These are phyloP conservation scores for Colletotrichum ledebouriae DNA, from an alignment of 2,329 filamentous ascomycete genomes.

Conservation along the genomic window DNA sequence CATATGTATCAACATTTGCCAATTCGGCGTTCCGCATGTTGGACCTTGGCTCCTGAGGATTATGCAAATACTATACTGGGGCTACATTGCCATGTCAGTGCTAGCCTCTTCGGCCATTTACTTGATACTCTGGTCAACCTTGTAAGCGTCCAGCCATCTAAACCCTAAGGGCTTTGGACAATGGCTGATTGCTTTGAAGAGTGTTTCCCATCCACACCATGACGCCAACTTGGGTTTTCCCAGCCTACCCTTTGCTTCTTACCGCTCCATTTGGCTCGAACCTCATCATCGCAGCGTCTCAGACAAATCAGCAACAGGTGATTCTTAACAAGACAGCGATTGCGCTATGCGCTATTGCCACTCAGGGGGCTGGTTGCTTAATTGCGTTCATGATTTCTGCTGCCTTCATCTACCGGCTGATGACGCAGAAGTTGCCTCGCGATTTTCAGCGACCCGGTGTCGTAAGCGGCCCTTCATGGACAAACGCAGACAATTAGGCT, in stretches of 20 bases:
- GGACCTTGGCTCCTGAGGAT: conserved; percentile 71
- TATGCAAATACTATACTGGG: conserved; percentile 80
- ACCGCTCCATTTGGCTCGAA: conserved; percentile 79
- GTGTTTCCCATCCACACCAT: conserved; percentile 80
- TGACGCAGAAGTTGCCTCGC: conserved; percentile 87
- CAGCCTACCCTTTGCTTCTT: conserved; percentile 84
- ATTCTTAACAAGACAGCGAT: conserved; percentile 60
- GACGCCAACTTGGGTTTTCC: conserved; percentile 92
- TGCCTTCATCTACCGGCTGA: conserved; percentile 86
- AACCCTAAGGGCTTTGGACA: not conserved
- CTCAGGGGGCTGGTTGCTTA: conserved; percentile 68
- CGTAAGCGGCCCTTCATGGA: conserved; percentile 49
- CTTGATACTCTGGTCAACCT: conserved; percentile 76
- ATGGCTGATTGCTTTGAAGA: conserved; percentile 48
- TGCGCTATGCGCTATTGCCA: conserved; percentile 62
- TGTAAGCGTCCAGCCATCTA: conserved; percentile 53
- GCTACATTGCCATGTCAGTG: conserved; percentile 77
- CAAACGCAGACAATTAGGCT: not conserved
- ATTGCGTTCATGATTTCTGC: conserved; percentile 83
- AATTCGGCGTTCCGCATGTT: conserved; percentile 77
- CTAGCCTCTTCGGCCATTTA: conserved; percentile 79
- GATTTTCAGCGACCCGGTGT: conserved; percentile 84
- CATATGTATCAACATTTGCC: conserved; percentile 81
- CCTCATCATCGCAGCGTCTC: conserved; percentile 59
- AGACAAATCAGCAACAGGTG: conserved; percentile 44